Conservation (phyloP, 495 filamentous ascomycete species). For the Aspergillus steynii region DNA sequence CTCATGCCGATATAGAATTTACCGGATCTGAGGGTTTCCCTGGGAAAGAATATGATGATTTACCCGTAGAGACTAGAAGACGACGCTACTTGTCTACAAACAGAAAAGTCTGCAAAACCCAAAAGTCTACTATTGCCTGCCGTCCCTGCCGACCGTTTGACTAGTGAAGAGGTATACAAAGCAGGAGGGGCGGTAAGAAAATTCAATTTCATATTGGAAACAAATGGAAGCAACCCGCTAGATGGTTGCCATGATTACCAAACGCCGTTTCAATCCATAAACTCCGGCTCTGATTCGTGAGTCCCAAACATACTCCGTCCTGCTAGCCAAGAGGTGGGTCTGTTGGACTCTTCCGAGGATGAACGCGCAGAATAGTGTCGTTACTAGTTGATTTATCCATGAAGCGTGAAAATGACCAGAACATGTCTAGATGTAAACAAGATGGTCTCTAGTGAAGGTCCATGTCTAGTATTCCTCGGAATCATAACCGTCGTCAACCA, state of each 20-base stretch:
- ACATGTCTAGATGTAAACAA: constrained; percentile 9
- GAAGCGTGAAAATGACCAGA: not conserved
- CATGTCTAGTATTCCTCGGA: constrained; percentile 49
- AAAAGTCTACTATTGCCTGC: too few species aligned
- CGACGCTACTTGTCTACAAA: not conserved
- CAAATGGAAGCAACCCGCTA: not conserved
- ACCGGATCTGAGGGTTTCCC: not conserved
- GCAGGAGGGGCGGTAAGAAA: not conserved
- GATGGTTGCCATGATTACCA: not conserved
- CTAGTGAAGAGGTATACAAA: too few species aligned
- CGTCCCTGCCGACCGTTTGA: too few species aligned
- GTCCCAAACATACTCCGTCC: too few species aligned
- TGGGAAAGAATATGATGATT: not conserved
- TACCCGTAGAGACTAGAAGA: not conserved
- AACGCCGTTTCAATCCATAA: not conserved
- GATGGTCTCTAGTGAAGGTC: not conserved
- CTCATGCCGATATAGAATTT: not conserved
- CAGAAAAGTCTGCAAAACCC: too few species aligned
- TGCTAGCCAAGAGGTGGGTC: not conserved
- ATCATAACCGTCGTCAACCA: constrained; percentile 53
- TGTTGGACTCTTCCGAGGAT: not conserved
- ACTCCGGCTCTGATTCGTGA: not conserved
- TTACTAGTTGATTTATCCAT: not conserved
- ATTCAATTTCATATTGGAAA: constrained; percentile 1
- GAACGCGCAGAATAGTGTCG: not conserved